Evolutionary conservation across 2,329 filamentous ascomycete species (phyloP).

Genomic region (Dactylellina sp.): DNA sequence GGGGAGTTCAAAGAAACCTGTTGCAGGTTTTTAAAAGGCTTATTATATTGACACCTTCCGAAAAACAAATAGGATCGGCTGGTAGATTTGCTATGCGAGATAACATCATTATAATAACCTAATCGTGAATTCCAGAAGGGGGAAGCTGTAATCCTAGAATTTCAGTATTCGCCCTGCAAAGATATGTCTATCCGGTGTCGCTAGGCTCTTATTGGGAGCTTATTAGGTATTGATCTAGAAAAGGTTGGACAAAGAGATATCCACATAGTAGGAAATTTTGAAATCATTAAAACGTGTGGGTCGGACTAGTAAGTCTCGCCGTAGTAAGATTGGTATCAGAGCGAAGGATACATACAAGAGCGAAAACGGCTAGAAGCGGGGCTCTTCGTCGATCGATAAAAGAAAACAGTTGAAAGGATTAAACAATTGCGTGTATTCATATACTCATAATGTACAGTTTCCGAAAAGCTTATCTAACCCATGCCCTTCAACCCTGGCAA

Average conservation of each 20-base stretch:
- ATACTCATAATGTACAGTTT: conserved; percentile 48
- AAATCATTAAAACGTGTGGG: too few relatives aligned
- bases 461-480: neutral
- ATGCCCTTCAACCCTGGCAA: neutral
- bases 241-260: too few relatives aligned
- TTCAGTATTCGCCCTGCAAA: too few relatives aligned
- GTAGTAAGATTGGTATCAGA: conserved; percentile 10
- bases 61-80: conserved; percentile 18
- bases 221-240: too few relatives aligned
- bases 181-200: too few relatives aligned
- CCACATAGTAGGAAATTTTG: too few relatives aligned
- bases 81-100: conserved; percentile 1
- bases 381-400: conserved; percentile 5
- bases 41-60: conserved; percentile 12
- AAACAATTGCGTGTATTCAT: conserved; percentile 31
- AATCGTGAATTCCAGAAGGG: conserved; percentile 7
- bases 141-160: conserved; percentile 3
- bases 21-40: neutral
- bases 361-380: too few relatives aligned
- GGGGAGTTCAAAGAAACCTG: neutral
- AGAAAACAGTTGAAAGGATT: conserved; percentile 8
- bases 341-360: conserved; percentile 12
- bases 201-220: too few relatives aligned
- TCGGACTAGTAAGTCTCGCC: neutral
- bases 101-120: conserved; percentile 20